These are phyloP conservation scores for Coemansia sp. DNA, from an alignment of 192 early-diverging fungal genomes.

Conservation along the genomic window DNA sequence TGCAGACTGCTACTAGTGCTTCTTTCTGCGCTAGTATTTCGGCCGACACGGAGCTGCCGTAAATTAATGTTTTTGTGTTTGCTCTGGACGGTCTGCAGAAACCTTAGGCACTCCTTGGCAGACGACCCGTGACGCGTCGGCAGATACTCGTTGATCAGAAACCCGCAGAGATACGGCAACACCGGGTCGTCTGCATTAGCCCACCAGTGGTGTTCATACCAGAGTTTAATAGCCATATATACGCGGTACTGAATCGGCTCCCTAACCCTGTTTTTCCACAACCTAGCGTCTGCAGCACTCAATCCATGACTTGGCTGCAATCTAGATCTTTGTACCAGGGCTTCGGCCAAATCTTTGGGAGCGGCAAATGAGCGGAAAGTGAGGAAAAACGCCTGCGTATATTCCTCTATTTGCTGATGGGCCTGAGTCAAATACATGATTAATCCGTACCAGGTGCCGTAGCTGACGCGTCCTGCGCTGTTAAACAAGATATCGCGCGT, in stretches of 20 bases:
- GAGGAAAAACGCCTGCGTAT: slow-evolving; percentile 73
- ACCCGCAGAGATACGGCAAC: slow-evolving; percentile 37
- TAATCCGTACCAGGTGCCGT: slow-evolving; percentile 49
- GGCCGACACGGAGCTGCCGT: neutral
- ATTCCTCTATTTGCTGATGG: slow-evolving; percentile 47
- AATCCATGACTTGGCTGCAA: slow-evolving; percentile 60
- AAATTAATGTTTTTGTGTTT: slow-evolving; percentile 21
- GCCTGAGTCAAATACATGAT: slow-evolving; percentile 57
- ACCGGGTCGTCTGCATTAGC: slow-evolving; percentile 52
- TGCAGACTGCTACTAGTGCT: neutral
- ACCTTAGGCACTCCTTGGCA: slow-evolving; percentile 35
- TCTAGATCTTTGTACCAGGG: slow-evolving; percentile 69
- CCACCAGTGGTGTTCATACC: slow-evolving; percentile 78
- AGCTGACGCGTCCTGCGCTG: slow-evolving; percentile 50
- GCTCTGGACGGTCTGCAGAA: slow-evolving; percentile 23
- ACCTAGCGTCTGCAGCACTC: slow-evolving; percentile 52
- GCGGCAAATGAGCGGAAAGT: slow-evolving; percentile 85
- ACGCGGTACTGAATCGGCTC: slow-evolving; percentile 72
- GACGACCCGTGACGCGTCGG: slow-evolving; percentile 17
- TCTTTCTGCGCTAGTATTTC: neutral
- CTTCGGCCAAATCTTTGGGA: slow-evolving; percentile 63
- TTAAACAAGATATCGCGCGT: slow-evolving; percentile 34
- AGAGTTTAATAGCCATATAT: slow-evolving; percentile 76
- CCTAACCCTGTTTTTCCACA: slow-evolving; percentile 66
- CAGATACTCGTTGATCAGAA: slow-evolving; percentile 36